Conservation (phyloP, 2,329 filamentous ascomycete species). For the Pseudocercospora vitis region DNA sequence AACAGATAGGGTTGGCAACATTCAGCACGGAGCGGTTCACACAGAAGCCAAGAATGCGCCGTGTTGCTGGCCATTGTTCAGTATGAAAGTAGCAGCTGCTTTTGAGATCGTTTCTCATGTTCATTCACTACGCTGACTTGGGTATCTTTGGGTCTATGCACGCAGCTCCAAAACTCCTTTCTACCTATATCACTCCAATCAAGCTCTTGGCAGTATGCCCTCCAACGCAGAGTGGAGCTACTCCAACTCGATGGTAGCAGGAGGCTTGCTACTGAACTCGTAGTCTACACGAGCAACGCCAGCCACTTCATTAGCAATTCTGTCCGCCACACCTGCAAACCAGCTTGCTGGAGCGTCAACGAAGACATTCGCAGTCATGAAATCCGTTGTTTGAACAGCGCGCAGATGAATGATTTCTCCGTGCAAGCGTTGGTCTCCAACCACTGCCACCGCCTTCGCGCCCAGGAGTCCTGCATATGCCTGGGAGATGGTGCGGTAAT, state of each 20-base stretch:
- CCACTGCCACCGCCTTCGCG: slow-evolving; percentile 65
- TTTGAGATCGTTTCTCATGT: background rate
- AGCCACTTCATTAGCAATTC: slow-evolving; percentile 74
- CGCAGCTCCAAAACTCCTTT: slow-evolving; percentile 10
- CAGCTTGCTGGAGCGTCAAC: slow-evolving; percentile 62
- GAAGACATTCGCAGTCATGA: slow-evolving; percentile 74
- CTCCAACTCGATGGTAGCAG: slow-evolving; percentile 74
- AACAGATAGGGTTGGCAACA: too few relatives aligned
- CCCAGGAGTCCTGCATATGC: slow-evolving; percentile 69
- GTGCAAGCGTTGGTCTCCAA: slow-evolving; percentile 69
- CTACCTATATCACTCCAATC: slow-evolving; percentile 1
- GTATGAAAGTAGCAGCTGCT: too few relatives aligned
- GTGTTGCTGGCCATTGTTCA: too few relatives aligned
- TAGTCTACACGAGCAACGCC: slow-evolving; percentile 72
- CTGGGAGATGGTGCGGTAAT: slow-evolving; percentile 71
- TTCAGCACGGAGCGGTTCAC: too few relatives aligned
- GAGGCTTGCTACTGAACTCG: slow-evolving; percentile 67
- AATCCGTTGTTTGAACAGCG: slow-evolving; percentile 64
- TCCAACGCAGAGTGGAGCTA: slow-evolving; percentile 41
- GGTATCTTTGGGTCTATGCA: slow-evolving; percentile 13
- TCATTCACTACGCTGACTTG: slow-evolving; percentile 6
- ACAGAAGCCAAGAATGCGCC: too few relatives aligned
- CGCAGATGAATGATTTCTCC: slow-evolving; percentile 62
- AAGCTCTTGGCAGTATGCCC: background rate
- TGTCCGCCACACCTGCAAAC: slow-evolving; percentile 62